Evolutionary conservation across 371 early-diverging fungal genomes (phyloP), one percentile per base, ranked within the genome.

Genomic region (Basidiobolus meristosporus): DNA sequence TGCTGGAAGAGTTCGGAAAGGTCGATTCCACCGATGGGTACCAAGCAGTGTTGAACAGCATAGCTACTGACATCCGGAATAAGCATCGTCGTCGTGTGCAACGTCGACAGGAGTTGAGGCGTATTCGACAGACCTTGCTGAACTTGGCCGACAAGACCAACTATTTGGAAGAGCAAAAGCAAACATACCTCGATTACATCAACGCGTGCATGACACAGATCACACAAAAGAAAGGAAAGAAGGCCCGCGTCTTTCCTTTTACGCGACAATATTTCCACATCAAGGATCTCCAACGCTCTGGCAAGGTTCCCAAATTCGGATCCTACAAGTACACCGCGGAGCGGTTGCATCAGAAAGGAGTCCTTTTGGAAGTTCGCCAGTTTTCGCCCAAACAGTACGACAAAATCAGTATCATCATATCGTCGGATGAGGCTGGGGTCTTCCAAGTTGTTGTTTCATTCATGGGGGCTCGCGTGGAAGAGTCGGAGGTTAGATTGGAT

Each of bases 301-400:
- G 92, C 10, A 68, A 67, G 18, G 82, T 91, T 33, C 96, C 98
- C 2, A 76, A 81, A 50, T 98, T 91, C 57, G 99, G 99, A 2
- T 90, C 91, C 28, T 97, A 75, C 74, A 95, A 93, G 66, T 96
- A 91, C 62, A 79, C 84, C 12, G 97, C 97, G 7, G 82, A 83
- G 43, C 77, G 82, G 42, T 61, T 99, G 38, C 67, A 82, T 48
- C 77, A 87, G 44, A 84, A 89, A 52, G 95, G 98, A 35, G 86
- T 98, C 3, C 51, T 98, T 20, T 52, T 92, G 14, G 74, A 79
- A 16, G 57, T 96, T 28, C 78, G 76, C 35, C 82, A 75, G 26
- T 69, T 81, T 34, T 63, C 65, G 19, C 82, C 83, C 28, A 77
- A 79, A 37, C 81, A 89, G 59, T 82, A 82, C 54, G 84, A 83